Percentiles rank a stretch among this genome's conserved stretches.
These are phyloP conservation scores for Byssochlamys sp. DNA, from an alignment of 2,329 filamentous ascomycete genomes.

Conservation along the genomic window DNA sequence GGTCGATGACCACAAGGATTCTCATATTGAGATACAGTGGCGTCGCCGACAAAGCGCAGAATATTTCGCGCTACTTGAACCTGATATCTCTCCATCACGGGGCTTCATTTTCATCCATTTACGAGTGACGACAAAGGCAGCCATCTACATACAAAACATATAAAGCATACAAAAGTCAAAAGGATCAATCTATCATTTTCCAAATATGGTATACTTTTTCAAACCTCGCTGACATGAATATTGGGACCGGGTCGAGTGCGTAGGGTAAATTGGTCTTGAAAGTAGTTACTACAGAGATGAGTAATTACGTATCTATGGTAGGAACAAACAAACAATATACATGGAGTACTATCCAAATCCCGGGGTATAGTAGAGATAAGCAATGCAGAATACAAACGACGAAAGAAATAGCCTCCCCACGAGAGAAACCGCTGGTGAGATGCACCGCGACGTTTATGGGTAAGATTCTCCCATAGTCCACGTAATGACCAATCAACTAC, in stretches of 20 bases:
- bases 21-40: not conserved
- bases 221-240: not conserved
- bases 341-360: not conserved
- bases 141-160: not conserved
- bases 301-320: no score
- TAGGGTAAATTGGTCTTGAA: not conserved
- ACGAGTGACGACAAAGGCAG: not conserved
- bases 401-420: not conserved
- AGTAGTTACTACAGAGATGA: no score
- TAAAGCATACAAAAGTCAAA: no score
- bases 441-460: not conserved
- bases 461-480: not conserved
- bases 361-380: not conserved
- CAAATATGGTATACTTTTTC: no score
- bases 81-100: not conserved
- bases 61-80: not conserved
- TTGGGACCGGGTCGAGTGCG: not conserved
- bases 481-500: not conserved
- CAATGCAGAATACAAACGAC: not conserved
- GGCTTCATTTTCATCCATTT: not conserved
- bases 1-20: not conserved
- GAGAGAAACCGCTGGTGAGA: not conserved
- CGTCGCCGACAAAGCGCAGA: not conserved
- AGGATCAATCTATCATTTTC: no score
- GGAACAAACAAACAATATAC: not conserved